Conservation (phyloP, 1,284 basidiomycete genomes). For the Ustilago shanxiensis region DNA sequence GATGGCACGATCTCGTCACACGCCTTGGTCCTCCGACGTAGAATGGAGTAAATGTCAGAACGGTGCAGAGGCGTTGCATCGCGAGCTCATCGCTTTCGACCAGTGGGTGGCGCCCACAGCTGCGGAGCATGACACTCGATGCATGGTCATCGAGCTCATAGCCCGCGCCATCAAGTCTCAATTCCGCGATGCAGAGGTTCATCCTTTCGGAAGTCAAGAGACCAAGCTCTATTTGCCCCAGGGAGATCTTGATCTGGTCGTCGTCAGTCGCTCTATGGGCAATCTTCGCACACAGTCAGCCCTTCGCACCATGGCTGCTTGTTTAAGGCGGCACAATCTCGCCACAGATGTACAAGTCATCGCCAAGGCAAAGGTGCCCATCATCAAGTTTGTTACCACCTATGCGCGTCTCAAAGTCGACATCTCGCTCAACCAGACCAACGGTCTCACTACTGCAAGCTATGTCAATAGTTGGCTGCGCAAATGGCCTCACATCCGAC, state of each 20-base stretch:
- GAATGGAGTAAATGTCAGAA: slow-evolving; percentile 83
- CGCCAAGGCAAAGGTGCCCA: slow-evolving; percentile 89
- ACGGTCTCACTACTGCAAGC: slow-evolving; percentile 83
- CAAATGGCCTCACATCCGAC: slow-evolving; percentile 80
- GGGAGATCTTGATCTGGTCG: slow-evolving; percentile 77
- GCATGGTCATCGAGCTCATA: slow-evolving; percentile 82
- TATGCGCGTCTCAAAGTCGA: slow-evolving; percentile 73
- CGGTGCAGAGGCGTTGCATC: slow-evolving; percentile 74
- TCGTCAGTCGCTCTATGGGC: slow-evolving; percentile 71
- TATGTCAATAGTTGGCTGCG: slow-evolving; percentile 85
- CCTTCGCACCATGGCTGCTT: slow-evolving; percentile 71
- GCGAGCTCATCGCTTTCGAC: slow-evolving; percentile 77
- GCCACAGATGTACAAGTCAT: slow-evolving; percentile 81
- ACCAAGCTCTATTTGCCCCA: slow-evolving; percentile 93
- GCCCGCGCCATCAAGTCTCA: slow-evolving; percentile 76
- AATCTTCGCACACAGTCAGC: slow-evolving; percentile 69
- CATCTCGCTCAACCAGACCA: slow-evolving; percentile 72
- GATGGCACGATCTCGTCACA: slow-evolving; percentile 76
- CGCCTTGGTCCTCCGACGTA: slow-evolving; percentile 84
- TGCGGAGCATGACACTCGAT: slow-evolving; percentile 85
- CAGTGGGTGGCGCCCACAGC: slow-evolving; percentile 87
- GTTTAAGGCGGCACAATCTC: slow-evolving; percentile 72
- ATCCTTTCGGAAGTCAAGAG: slow-evolving; percentile 91
- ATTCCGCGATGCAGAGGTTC: slow-evolving; percentile 85
- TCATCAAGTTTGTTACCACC: slow-evolving; percentile 88